A percentile compares a stretch with the other conserved stretches of the same genome.
phyloP scores from a whole-genome alignment of 148 eudicot genomes.

The Gaultheria prostrata region DNA sequence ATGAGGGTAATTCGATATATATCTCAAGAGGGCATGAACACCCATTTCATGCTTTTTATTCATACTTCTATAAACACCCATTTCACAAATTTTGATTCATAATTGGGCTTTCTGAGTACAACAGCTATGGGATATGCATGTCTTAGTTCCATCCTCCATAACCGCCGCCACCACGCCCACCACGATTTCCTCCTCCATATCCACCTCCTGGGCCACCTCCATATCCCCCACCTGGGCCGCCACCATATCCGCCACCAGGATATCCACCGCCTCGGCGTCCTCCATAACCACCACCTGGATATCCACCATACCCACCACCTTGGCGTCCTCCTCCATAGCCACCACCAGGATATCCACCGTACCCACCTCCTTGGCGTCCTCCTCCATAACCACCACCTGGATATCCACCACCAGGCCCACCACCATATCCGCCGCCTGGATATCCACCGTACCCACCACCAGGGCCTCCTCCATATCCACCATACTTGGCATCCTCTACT shows the following conservation, averaged over 20 bases:
- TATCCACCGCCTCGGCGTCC: not conserved
- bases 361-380: not conserved
- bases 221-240: not conserved
- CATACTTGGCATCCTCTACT: conserved; percentile 1
- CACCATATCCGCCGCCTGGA: not conserved
- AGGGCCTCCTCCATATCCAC: not conserved
- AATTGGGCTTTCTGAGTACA: not conserved
- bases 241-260: not conserved
- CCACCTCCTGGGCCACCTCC: not conserved
- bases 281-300: not conserved
- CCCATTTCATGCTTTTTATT: too few species aligned
- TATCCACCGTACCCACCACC: not conserved
- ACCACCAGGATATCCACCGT: not conserved
- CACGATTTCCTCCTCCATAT: not conserved
- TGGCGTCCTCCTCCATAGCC: not conserved
- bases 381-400: too few species aligned
- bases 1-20: too few species aligned
- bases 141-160: not conserved
- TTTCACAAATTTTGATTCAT: too few species aligned
- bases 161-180: not conserved
- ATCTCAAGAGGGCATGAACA: too few species aligned
- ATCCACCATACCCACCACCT: not conserved
- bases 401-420: not conserved
- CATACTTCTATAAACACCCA: too few species aligned
- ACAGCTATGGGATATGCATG: not conserved